Conservation (phyloP, 208 protist genomes). For the Trichomonas gallinae region DNA sequence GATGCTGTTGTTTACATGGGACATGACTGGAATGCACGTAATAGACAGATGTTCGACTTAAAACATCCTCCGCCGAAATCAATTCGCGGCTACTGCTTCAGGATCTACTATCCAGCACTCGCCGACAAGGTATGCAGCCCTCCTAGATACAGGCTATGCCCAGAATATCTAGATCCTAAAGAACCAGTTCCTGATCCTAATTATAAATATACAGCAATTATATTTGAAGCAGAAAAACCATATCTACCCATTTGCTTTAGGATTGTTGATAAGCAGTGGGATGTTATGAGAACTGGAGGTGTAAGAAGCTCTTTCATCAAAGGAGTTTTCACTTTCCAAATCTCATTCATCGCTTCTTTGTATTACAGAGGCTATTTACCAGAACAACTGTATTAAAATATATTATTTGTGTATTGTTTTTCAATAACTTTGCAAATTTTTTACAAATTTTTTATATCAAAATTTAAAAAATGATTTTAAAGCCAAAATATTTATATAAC, state of each 20-base stretch:
- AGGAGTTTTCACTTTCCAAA: slow-evolving; percentile 13
- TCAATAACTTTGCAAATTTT: too few species aligned
- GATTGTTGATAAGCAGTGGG: slow-evolving; percentile 9
- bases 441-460: too few species aligned
- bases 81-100: not conserved
- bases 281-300: not conserved
- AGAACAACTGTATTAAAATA: not conserved
- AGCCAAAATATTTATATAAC: too few species aligned
- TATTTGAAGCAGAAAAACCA: not conserved
- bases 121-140: not conserved
- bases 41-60: not conserved
- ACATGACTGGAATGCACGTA: not conserved
- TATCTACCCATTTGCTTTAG: not conserved
- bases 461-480: too few species aligned
- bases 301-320: not conserved
- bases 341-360: not conserved
- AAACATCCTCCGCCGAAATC: not conserved
- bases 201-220: not conserved
- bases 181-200: not conserved
- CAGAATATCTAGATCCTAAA: not conserved
- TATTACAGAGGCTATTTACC: not conserved
- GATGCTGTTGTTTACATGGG: not conserved
- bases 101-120: not conserved
- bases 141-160: not conserved
- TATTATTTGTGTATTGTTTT: not conserved